Evolutionary conservation across 306 rosid genomes (phyloP).

Genomic region (Elaeagnus macrophylla): DNA sequence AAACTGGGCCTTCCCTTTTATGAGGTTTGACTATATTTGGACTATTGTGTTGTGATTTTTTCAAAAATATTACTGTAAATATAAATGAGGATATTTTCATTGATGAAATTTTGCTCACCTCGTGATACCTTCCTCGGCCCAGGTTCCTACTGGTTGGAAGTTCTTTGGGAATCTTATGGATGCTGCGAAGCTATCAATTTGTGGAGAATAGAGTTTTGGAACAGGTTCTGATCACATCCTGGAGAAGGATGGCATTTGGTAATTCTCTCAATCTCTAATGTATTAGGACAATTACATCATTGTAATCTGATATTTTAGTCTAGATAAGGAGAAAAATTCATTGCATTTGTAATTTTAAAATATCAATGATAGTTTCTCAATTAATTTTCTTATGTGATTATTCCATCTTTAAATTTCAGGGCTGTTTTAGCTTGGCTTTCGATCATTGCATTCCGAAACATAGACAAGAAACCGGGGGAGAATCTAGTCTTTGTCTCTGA

Average conservation of each 20-base stretch:
- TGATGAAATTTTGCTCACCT: slow-evolving; percentile 9
- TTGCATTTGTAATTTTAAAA: no score
- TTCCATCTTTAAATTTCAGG: slow-evolving; percentile 44
- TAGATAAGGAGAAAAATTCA: no score
- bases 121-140: slow-evolving; percentile 22
- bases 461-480: slow-evolving; percentile 72
- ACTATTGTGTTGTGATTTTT: background rate
- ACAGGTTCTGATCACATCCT: slow-evolving; percentile 99
- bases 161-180: slow-evolving; percentile 99
- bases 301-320: no score
- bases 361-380: no score
- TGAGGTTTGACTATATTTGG: slow-evolving; percentile 46
- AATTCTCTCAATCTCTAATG: slow-evolving; percentile 26
- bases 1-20: slow-evolving; percentile 80
- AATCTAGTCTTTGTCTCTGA: slow-evolving; percentile 79
- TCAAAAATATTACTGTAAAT: slow-evolving; percentile 2
- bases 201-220: slow-evolving; percentile 99
- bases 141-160: slow-evolving; percentile 99
- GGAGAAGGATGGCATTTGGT: slow-evolving; percentile 99
- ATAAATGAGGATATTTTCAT: no score
- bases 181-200: slow-evolving; percentile 81
- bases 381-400: no score
- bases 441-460: slow-evolving; percentile 72
- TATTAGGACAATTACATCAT: no score
- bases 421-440: slow-evolving; percentile 99